These are phyloP conservation scores for Oryza meridionalis DNA, from an alignment of 176 grass and related monocot genomes.

Conservation along the genomic window DNA sequence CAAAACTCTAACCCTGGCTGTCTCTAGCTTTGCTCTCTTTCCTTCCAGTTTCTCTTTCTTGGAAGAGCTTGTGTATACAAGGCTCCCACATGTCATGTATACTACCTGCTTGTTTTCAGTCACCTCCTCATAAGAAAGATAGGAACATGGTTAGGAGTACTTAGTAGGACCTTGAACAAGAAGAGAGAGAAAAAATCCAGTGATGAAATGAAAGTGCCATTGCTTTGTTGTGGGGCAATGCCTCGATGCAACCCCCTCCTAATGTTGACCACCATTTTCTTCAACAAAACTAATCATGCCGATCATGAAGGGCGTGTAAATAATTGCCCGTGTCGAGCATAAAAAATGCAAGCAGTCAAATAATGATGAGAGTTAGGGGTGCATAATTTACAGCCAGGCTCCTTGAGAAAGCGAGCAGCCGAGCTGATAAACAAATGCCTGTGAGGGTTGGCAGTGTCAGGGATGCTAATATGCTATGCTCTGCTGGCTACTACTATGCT, in stretches of 20 bases:
- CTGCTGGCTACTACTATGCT: conserved; percentile 4
- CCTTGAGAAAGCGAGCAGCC: conserved; percentile 52
- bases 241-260: conserved; percentile 45
- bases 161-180: background rate
- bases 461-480: conserved; percentile 33
- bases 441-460: conserved; percentile 68
- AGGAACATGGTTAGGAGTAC: background rate
- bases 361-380: conserved; percentile 51
- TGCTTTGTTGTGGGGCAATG: conserved; percentile 52
- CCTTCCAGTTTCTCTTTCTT: background rate
- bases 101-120: background rate
- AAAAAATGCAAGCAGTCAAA: conserved; percentile 62
- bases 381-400: conserved; percentile 69
- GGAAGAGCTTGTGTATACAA: background rate
- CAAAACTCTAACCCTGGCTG: background rate
- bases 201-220: conserved; percentile 44
- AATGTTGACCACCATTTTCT: conserved; percentile 62
- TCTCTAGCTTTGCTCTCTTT: background rate
- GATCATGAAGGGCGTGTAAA: conserved; percentile 65
- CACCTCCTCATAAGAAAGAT: background rate
- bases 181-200: background rate
- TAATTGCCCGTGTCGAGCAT: conserved; percentile 59
- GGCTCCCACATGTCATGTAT: background rate
- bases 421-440: conserved; percentile 53
- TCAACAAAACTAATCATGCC: conserved; percentile 64